Evolutionary conservation across 2,329 filamentous ascomycete genomes (phyloP).

Genomic region (Aspergillus cejpii): DNA sequence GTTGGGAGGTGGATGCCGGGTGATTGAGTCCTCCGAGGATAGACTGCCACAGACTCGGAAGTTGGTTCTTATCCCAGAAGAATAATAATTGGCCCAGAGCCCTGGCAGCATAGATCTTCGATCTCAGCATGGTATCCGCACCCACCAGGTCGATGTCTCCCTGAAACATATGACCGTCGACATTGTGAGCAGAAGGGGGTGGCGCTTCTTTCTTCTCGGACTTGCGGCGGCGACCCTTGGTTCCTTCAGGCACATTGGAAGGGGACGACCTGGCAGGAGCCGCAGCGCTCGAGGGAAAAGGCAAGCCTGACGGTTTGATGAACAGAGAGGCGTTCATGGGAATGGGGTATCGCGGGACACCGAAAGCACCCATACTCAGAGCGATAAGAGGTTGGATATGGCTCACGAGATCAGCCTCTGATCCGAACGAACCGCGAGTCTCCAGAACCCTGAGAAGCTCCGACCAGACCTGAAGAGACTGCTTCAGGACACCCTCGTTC

Average conservation of each 20-base stretch:
- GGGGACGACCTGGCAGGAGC: conserved; percentile 38
- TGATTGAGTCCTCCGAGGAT: conserved; percentile 64
- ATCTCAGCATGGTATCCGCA: conserved; percentile 78
- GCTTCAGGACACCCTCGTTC: conserved; percentile 71
- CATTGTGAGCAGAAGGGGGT: conserved; percentile 71
- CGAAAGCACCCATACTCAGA: conserved; percentile 82
- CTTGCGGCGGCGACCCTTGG: conserved; percentile 71
- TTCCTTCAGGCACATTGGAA: conserved; percentile 51
- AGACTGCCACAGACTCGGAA: conserved; percentile 54
- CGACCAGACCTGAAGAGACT: conserved; percentile 82
- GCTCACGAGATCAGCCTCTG: conserved; percentile 64
- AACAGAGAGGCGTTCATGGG: conserved; percentile 87
- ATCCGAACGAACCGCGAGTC: conserved; percentile 52
- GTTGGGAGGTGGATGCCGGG: conserved; percentile 74
- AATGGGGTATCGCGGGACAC: conserved; percentile 81
- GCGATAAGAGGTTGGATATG: conserved; percentile 77
- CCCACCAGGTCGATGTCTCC: conserved; percentile 94
- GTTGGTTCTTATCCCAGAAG: conserved; percentile 56
- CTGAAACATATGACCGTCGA: conserved; percentile 96
- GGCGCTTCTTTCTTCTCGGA: conserved; percentile 73
- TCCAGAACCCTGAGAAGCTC: conserved; percentile 66
- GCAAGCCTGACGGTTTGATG: conserved; percentile 84
- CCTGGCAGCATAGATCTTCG: conserved; percentile 76
- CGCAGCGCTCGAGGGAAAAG: conserved; percentile 54
- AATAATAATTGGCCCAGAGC: conserved; percentile 82